These are phyloP conservation scores for Urostyla sp. DNA, from an alignment of 73 alveolate species.

Conservation along the genomic window DNA sequence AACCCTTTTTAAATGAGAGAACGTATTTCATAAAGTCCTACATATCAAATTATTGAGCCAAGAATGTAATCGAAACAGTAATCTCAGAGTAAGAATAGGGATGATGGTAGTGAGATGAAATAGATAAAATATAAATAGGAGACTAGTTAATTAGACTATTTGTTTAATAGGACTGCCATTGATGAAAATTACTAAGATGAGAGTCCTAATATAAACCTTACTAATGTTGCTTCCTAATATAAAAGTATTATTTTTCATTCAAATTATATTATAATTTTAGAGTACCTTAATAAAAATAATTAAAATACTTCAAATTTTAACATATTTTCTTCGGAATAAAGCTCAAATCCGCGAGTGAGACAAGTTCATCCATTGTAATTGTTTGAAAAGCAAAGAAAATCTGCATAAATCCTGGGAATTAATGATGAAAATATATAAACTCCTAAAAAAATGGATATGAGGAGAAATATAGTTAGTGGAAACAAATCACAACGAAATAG, in stretches of 20 bases:
- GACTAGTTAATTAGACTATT: conserved; percentile 20
- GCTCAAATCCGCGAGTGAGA: too few relatives aligned
- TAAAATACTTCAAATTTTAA: too few relatives aligned
- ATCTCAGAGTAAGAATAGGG: background rate
- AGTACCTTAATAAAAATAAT: too few relatives aligned
- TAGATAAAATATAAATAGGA: background rate
- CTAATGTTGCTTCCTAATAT: conserved; percentile 24
- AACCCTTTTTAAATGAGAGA: background rate
- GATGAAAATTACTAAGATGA: background rate
- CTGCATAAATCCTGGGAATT: too few relatives aligned
- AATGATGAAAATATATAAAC: too few relatives aligned
- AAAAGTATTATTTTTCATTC: background rate
- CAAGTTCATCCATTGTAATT: too few relatives aligned
- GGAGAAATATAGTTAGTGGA: too few relatives aligned
- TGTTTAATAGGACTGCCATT: conserved; percentile 15
- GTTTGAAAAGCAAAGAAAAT: too few relatives aligned
- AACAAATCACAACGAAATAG: too few relatives aligned
- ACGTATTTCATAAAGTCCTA: background rate
- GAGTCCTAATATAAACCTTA: conserved; percentile 3
- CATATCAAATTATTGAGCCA: background rate
- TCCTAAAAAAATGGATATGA: too few relatives aligned
- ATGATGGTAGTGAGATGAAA: background rate
- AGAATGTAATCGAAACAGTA: background rate
- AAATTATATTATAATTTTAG: background rate
- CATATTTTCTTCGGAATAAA: too few relatives aligned